Percentiles rank a stretch among this genome's conserved stretches.
Conservation (phyloP, 2,329 filamentous ascomycete genomes). For the Talaromyces sp. region DNA sequence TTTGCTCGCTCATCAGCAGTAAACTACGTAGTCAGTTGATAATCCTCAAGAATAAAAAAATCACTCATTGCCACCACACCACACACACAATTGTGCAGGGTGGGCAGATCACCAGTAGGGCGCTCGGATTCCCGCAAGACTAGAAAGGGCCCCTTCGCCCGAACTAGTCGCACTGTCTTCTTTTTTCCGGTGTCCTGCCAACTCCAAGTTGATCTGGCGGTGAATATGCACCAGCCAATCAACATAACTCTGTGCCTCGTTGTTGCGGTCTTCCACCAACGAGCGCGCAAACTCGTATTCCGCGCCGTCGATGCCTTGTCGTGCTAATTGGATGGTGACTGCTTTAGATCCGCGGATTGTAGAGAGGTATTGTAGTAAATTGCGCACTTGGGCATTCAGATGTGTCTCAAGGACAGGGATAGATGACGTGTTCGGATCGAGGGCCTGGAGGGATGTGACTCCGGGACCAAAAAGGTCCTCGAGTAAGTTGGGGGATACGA, state of each 20-base stretch:
- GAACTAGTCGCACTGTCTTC: constrained; percentile 37
- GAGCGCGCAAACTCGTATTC: constrained; percentile 94
- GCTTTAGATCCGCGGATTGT: constrained; percentile 80
- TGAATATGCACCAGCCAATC: constrained; percentile 98
- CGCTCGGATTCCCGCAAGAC: constrained; percentile 44
- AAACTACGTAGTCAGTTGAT: not conserved
- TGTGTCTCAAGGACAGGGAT: constrained; percentile 86
- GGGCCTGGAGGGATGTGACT: constrained; percentile 63
- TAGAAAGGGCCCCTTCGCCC: constrained; percentile 42
- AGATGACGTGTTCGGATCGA: constrained; percentile 76
- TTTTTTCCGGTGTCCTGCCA: constrained; percentile 50
- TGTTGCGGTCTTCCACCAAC: constrained; percentile 91
- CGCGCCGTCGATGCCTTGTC: constrained; percentile 88
- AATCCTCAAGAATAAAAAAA: not conserved
- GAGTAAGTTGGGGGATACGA: constrained; percentile 88
- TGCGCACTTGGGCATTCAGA: constrained; percentile 89
- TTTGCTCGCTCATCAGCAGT: not conserved
- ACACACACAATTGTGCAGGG: too few species aligned
- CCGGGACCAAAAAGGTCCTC: constrained; percentile 83
- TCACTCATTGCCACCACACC: not conserved
- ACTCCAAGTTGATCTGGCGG: constrained; percentile 84
- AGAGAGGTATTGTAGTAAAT: constrained; percentile 83
- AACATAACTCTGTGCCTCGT: constrained; percentile 95
- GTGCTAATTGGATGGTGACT: constrained; percentile 80
- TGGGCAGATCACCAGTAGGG: constrained; percentile 46